Percentiles rank a stretch among this genome's conserved stretches.
Conservation (phyloP, 169 alveolate genomes). For the Plasmodium gallinaceum region DNA sequence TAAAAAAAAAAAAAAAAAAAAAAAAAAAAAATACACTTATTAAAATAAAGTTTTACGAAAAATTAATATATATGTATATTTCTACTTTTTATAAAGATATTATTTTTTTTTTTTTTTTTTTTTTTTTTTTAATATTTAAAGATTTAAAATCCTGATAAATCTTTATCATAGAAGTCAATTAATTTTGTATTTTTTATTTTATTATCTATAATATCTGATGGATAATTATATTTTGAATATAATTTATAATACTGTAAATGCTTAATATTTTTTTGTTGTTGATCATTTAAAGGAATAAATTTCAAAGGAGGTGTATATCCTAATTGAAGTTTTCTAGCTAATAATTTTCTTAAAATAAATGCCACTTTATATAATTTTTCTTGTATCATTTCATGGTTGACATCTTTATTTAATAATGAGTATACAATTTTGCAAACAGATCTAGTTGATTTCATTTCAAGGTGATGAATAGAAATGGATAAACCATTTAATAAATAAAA, state of each 20-base stretch:
- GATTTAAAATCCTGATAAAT: conserved; percentile 42
- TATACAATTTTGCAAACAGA: conserved; percentile 81
- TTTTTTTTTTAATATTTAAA: not conserved
- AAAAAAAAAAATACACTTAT: too few relatives aligned
- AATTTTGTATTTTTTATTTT: conserved; percentile 6
- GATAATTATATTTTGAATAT: conserved; percentile 63
- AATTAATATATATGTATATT: not conserved
- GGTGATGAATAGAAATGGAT: conserved; percentile 82
- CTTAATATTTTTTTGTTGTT: conserved; percentile 52
- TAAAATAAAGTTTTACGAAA: not conserved
- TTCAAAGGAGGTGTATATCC: conserved; percentile 88
- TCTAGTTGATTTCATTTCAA: conserved; percentile 83
- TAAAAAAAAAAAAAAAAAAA: too few relatives aligned
- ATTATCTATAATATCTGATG: conserved; percentile 4
- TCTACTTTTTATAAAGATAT: not conserved
- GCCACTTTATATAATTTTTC: conserved; percentile 79
- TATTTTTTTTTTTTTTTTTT: not conserved
- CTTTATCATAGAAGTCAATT: conserved; percentile 40
- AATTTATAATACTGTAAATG: conserved; percentile 63
- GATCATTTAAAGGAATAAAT: conserved; percentile 70
- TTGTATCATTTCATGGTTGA: conserved; percentile 78
- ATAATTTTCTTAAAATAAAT: conserved; percentile 78
- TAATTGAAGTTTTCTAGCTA: conserved; percentile 85
- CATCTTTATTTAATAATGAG: conserved; percentile 77
- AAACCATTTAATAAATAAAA: conserved; percentile 79